Evolutionary conservation across 176 grass and related monocot genomes (phyloP).

Genomic region (Echinochloa phyllopogon): DNA sequence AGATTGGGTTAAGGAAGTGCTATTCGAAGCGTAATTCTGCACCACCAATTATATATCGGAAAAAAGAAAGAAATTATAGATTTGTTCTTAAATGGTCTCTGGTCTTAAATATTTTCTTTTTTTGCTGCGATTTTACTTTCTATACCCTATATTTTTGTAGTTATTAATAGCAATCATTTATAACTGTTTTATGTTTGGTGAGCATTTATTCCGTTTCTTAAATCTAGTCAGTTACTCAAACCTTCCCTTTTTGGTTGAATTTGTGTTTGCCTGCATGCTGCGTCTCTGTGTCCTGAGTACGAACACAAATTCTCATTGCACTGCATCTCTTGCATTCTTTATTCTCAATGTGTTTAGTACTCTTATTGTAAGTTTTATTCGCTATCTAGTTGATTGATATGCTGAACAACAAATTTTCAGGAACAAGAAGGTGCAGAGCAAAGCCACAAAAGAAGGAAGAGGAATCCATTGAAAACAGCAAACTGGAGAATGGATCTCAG

Average conservation of each 20-base stretch:
- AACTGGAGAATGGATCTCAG: conserved; percentile 36
- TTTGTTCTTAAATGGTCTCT: background rate
- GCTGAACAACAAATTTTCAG: conserved; percentile 51
- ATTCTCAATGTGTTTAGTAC: background rate
- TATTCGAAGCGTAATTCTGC: background rate
- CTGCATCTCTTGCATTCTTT: background rate
- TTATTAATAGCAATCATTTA: conserved; percentile 22
- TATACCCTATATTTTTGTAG: conserved; percentile 4
- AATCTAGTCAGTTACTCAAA: background rate
- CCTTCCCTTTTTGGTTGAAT: conserved; percentile 14
- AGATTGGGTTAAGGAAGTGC: background rate
- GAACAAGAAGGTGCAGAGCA: conserved; percentile 67
- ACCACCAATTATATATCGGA: background rate
- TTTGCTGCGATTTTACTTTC: conserved; percentile 16
- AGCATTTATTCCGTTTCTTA: conserved; percentile 34
- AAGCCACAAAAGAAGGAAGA: conserved; percentile 63
- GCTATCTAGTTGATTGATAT: conserved; percentile 25
- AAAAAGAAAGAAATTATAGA: background rate
- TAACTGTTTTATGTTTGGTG: conserved; percentile 2
- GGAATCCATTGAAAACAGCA: conserved; percentile 45
- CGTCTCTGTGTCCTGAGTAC: conserved; percentile 21
- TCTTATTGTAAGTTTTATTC: conserved; percentile 29
- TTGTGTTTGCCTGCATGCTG: background rate
- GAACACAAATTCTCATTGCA: too few relatives aligned
- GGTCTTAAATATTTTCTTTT: conserved; percentile 11